A percentile compares a stretch with the other conserved stretches of the same genome.
phyloP scores from a whole-genome alignment of 129 eudicot species.

The Ambrosia trifida region DNA sequence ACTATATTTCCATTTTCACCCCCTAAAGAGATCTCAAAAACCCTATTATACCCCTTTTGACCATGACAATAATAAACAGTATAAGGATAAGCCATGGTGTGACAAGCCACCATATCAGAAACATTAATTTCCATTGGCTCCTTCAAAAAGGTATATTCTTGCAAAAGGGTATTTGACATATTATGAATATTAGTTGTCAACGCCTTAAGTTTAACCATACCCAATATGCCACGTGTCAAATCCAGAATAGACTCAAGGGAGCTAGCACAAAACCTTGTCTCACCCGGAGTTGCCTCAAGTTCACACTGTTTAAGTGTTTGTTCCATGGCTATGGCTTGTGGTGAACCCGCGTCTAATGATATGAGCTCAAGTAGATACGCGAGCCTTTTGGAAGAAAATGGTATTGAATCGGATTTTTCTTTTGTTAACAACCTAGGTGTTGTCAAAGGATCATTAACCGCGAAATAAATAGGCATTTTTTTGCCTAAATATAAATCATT shows the following conservation, averaged over 20 bases:
- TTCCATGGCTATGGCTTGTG: constrained; percentile 37
- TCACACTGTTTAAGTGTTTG: constrained; percentile 41
- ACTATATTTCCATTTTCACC: constrained; percentile 40
- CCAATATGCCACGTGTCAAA: constrained; percentile 29
- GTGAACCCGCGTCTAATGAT: constrained; percentile 19
- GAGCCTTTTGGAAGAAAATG: constrained; percentile 36
- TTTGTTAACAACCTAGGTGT: constrained; percentile 46
- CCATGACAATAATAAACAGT: constrained; percentile 40
- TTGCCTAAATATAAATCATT: constrained; percentile 55
- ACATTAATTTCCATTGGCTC: constrained; percentile 35
- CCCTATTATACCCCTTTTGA: constrained; percentile 41
- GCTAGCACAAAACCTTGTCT: constrained; percentile 38
- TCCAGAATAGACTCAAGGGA: constrained; percentile 43
- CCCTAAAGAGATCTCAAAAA: constrained; percentile 33
- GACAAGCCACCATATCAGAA: constrained; percentile 40
- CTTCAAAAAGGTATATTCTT: constrained; percentile 35
- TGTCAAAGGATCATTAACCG: constrained; percentile 44
- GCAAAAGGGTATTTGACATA: constrained; percentile 31
- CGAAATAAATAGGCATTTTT: constrained; percentile 56
- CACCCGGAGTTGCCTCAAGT: constrained; percentile 26
- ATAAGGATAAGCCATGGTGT: constrained; percentile 45
- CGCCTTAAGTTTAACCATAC: constrained; percentile 24
- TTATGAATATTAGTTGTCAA: constrained; percentile 37
- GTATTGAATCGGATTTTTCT: constrained; percentile 35
- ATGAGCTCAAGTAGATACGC: constrained; percentile 17